Evolutionary conservation across 31 red algal species (phyloP).

Genomic region (Porphyra umbilicalis): DNA sequence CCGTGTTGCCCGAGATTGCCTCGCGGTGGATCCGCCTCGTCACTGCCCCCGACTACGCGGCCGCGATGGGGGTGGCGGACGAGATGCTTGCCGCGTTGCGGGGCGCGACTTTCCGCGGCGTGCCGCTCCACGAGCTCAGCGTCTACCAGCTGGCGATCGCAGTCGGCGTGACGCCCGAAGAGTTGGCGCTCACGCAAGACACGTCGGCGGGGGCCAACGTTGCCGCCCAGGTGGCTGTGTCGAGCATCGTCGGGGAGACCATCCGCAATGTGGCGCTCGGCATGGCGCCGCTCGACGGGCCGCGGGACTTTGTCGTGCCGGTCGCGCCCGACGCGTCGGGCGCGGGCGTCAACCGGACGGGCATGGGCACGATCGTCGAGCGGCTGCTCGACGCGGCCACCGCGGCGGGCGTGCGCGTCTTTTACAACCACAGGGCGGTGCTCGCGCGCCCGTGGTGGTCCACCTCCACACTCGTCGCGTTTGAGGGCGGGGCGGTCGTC

Average conservation of each 20-base stretch:
- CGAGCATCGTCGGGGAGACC: neutral
- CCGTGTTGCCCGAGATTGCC: conserved; percentile 9
- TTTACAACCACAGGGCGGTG: conserved; percentile 5
- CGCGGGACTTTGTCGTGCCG: conserved; percentile 8
- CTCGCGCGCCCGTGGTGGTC: conserved; percentile 2
- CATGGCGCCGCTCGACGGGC: conserved; percentile 1
- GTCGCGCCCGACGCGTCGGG: conserved; percentile 8
- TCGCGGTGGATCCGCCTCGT: conserved; percentile 3
- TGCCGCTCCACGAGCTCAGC: conserved; percentile 25
- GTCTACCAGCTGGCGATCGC: conserved; percentile 17
- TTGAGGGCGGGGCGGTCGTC: neutral
- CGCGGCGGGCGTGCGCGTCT: conserved; percentile 14
- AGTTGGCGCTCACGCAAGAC: conserved; percentile 8
- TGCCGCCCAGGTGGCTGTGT: neutral
- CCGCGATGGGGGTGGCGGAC: conserved; percentile 28
- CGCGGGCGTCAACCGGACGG: conserved; percentile 3
- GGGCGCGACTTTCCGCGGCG: conserved; percentile 3
- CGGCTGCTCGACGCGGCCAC: conserved; percentile 9
- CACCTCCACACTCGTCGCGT: neutral
- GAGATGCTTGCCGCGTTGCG: conserved; percentile 18
- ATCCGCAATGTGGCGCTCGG: conserved; percentile 4
- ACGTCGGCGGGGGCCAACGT: neutral
- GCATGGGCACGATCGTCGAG: conserved; percentile 18
- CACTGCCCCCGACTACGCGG: conserved; percentile 6
- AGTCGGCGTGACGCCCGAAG: conserved; percentile 25